These are phyloP conservation scores for Penicillium desertorum DNA, from an alignment of 495 filamentous ascomycete genomes.

Conservation along the genomic window DNA sequence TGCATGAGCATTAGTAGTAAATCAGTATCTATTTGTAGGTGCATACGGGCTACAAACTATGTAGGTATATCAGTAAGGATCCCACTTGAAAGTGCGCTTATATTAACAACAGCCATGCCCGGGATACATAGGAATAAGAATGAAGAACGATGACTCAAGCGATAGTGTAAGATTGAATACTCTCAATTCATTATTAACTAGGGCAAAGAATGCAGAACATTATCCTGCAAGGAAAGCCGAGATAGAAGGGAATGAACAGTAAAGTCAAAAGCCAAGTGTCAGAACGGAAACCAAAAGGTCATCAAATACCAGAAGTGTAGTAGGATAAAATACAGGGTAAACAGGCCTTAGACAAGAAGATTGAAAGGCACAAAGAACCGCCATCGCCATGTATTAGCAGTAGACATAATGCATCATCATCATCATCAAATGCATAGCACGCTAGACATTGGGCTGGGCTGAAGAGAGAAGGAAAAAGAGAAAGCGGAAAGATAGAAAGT, in stretches of 20 bases:
- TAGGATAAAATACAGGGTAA: conserved; percentile 4
- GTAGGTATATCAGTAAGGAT: too few species aligned
- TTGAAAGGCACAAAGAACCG: conserved; percentile 5
- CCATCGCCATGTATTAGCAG: conserved; percentile 12
- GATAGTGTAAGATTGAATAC: background rate
- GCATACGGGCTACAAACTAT: too few species aligned
- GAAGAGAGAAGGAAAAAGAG: conserved; percentile 1
- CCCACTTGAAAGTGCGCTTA: too few species aligned
- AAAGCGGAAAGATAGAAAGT: conserved; percentile 8
- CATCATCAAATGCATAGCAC: conserved; percentile 3
- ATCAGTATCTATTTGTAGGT: too few species aligned
- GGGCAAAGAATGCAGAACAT: conserved; percentile 1
- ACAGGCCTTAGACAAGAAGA: background rate
- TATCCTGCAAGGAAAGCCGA: conserved; percentile 4
- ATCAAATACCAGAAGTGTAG: background rate
- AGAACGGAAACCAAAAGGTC: background rate
- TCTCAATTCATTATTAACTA: conserved; percentile 4
- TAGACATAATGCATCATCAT: conserved; percentile 11
- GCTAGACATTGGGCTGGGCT: conserved; percentile 13
- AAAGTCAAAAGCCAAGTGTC: background rate
- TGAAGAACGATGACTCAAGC: background rate
- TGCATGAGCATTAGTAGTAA: background rate
- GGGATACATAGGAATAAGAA: background rate
- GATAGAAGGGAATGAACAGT: background rate
- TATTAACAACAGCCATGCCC: too few species aligned